These are phyloP conservation scores for Lentinula raphanica DNA, from an alignment of 768 basidiomycete genomes.

Conservation along the genomic window DNA sequence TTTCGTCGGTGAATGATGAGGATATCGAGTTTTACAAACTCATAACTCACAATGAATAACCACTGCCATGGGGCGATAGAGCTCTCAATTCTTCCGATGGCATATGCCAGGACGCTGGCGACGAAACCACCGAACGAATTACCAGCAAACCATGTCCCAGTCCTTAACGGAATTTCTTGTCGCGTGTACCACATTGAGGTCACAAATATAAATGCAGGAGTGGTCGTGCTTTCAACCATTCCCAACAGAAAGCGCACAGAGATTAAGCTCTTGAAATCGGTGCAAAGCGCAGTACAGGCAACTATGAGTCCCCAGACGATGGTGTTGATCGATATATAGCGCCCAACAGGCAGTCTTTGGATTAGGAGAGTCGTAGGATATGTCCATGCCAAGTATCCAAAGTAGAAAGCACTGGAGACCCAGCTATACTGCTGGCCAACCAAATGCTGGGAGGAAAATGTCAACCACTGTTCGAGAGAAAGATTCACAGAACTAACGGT, in stretches of 20 bases:
- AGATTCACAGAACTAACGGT: neutral
- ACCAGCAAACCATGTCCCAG: neutral
- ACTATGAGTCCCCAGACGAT: neutral
- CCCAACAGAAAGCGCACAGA: neutral
- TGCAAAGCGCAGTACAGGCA: conserved; percentile 1
- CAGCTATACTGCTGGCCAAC: conserved; percentile 1
- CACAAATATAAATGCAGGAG: neutral
- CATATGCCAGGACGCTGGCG: neutral
- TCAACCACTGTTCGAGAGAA: neutral
- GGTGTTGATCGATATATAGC: neutral
- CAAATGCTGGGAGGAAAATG: neutral
- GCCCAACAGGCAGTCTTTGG: neutral
- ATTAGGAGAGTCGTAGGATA: neutral
- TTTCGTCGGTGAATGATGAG: too few relatives aligned
- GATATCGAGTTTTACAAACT: too few relatives aligned
- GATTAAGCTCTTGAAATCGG: neutral
- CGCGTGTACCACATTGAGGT: conserved; percentile 1
- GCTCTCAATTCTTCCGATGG: neutral
- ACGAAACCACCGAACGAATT: conserved; percentile 1
- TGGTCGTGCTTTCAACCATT: neutral
- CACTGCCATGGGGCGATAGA: neutral
- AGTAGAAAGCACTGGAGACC: neutral
- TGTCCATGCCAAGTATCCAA: neutral
- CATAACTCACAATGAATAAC: neutral
- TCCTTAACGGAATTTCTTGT: neutral